Percentiles rank a stretch among this genome's conserved stretches.
These are phyloP conservation scores for Pontederia paniculata DNA, from an alignment of 176 grass and related monocot genomes.

Conservation along the genomic window DNA sequence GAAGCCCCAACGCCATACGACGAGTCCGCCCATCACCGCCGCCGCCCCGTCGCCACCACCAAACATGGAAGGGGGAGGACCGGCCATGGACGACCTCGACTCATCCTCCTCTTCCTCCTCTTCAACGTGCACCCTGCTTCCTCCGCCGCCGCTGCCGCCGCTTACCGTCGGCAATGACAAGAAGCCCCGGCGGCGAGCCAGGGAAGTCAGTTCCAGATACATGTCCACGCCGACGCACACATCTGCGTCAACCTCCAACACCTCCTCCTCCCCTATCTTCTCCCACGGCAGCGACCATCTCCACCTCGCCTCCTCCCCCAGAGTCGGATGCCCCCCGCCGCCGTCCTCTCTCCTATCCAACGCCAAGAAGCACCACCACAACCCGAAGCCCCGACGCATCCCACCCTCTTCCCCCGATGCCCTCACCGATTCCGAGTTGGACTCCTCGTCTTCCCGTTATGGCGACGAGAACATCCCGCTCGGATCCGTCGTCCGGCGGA, in stretches of 20 bases:
- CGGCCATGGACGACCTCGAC: too few species aligned
- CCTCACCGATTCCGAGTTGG: background rate
- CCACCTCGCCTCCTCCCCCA: conserved; percentile 26
- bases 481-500: background rate
- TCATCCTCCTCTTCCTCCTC: background rate
- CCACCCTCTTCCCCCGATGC: background rate
- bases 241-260: background rate
- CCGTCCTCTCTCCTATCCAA: conserved; percentile 13
- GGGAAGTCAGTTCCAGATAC: conserved; percentile 81
- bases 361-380: conserved; percentile 6
- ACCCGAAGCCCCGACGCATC: background rate
- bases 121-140: conserved; percentile 5
- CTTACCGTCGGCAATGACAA: conserved; percentile 16
- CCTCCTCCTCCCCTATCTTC: conserved; percentile 17
- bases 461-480: conserved; percentile 65
- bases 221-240: conserved; percentile 41
- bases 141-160: conserved; percentile 21
- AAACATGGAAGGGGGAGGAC: too few species aligned
- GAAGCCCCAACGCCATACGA: too few species aligned
- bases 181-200: conserved; percentile 37
- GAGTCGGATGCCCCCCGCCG: background rate
- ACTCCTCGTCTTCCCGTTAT: conserved; percentile 13
- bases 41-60: too few species aligned
- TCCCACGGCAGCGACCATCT: conserved; percentile 21
- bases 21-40: too few species aligned